Evolutionary conservation across 1,139 yeast genomes (phyloP).

Genomic region (Yamadazyma trypodendri): DNA sequence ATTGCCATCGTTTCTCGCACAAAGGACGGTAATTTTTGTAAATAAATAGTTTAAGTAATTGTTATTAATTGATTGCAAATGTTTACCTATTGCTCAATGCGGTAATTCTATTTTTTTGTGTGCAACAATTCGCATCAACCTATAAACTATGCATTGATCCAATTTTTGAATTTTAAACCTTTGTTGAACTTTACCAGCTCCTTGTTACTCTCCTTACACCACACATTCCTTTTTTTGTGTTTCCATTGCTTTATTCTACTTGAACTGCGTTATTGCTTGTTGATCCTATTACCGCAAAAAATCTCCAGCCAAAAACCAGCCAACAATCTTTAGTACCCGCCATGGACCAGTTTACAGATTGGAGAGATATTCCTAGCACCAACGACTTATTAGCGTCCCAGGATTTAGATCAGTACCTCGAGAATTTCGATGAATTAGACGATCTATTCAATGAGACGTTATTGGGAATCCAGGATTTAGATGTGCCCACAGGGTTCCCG

Average conservation of each 20-base stretch:
- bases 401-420: constrained; percentile 39
- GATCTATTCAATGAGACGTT: constrained; percentile 45
- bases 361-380: constrained; percentile 23
- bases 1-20: background rate
- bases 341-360: constrained; percentile 36
- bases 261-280: background rate
- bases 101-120: constrained; percentile 11
- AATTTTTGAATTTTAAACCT: constrained; percentile 1
- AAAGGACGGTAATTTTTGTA: background rate
- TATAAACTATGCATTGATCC: constrained; percentile 14
- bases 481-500: constrained; percentile 47
- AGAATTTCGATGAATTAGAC: constrained; percentile 30
- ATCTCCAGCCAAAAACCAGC: too few relatives aligned
- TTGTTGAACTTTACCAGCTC: background rate
- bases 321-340: too few relatives aligned
- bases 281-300: constrained; percentile 7
- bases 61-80: constrained; percentile 11
- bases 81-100: constrained; percentile 12
- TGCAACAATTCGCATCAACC: constrained; percentile 10
- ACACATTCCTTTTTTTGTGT: background rate
- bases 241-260: background rate
- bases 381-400: constrained; percentile 42
- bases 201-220: background rate
- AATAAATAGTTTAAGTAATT: constrained; percentile 1
- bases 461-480: constrained; percentile 49